These are phyloP conservation scores for Escovopsis weberi DNA, from an alignment of 2,329 filamentous ascomycete species.

Conservation along the genomic window DNA sequence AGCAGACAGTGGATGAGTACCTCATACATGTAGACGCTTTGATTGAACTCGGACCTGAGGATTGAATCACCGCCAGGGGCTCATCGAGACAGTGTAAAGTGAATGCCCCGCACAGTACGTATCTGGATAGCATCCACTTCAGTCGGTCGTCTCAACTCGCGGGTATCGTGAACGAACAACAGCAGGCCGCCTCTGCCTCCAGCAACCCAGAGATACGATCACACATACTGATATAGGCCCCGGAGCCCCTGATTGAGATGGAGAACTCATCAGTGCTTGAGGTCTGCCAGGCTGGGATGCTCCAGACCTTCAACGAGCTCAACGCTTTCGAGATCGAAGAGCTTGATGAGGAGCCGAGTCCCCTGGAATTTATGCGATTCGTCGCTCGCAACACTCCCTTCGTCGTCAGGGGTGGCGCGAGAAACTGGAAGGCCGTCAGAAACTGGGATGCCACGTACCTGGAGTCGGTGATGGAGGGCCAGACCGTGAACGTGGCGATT, in stretches of 20 bases:
- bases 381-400: constrained; percentile 64
- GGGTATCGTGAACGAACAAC: too few relatives aligned
- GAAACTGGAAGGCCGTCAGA: constrained; percentile 45
- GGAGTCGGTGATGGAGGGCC: constrained; percentile 34
- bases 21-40: too few relatives aligned
- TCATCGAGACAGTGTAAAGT: too few relatives aligned
- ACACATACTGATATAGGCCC: too few relatives aligned
- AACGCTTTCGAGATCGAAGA: constrained; percentile 48
- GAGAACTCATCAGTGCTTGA: constrained; percentile 4
- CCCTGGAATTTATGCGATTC: constrained; percentile 68
- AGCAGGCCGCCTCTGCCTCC: too few relatives aligned
- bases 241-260: neutral
- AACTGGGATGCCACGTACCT: constrained; percentile 52
- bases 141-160: too few relatives aligned
- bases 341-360: constrained; percentile 49
- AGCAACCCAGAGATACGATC: too few relatives aligned
- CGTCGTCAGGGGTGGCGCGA: constrained; percentile 49
- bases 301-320: constrained; percentile 59
- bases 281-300: constrained; percentile 29
- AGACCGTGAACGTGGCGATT: constrained; percentile 58
- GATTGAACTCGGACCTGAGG: too few relatives aligned
- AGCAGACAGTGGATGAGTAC: too few relatives aligned
- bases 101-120: too few relatives aligned
- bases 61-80: too few relatives aligned
- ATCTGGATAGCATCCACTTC: too few relatives aligned